Evolutionary conservation across 2,329 filamentous ascomycete genomes (phyloP).

Genomic region (Penicillium sp.): DNA sequence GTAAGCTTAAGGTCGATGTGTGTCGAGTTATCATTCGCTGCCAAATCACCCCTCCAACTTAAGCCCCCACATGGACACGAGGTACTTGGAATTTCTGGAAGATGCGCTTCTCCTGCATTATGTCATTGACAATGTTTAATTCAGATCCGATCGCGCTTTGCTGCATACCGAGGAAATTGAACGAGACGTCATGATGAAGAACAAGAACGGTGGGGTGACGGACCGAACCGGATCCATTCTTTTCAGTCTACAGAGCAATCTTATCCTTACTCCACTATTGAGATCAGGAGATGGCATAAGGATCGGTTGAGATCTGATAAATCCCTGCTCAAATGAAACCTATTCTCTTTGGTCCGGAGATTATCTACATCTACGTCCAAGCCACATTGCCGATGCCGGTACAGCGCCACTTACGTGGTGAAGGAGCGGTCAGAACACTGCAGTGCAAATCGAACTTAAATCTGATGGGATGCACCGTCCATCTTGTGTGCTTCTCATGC

Average conservation of each 20-base stretch:
- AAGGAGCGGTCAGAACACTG: not conserved
- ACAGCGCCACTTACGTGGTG: not conserved
- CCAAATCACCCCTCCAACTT: conserved; percentile 1
- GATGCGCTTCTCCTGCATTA: not conserved
- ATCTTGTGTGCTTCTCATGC: not conserved
- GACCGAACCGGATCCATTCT: conserved; percentile 16
- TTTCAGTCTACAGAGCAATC: not conserved
- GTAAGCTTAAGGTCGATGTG: not conserved
- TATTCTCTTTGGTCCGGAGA: not conserved
- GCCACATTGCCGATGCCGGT: not conserved
- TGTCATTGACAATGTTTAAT: not conserved
- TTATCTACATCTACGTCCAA: not conserved
- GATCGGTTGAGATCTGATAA: not conserved
- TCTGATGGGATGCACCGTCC: not conserved
- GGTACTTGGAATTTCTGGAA: conserved; percentile 1
- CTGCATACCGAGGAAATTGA: not conserved
- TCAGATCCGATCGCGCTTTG: conserved; percentile 3
- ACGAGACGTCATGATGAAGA: conserved; percentile 12
- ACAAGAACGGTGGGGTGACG: conserved; percentile 6
- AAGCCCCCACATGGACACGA: conserved; percentile 11
- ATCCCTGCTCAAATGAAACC: not conserved
- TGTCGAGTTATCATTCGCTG: conserved; percentile 17
- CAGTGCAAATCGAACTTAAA: not conserved
- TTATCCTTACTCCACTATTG: too few relatives aligned
- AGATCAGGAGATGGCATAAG: not conserved